A percentile compares a stretch with the other conserved stretches of the same genome.
Evolutionary conservation across 2,329 filamentous ascomycete genomes (phyloP).

Genomic region (Aspergillus awamori): DNA sequence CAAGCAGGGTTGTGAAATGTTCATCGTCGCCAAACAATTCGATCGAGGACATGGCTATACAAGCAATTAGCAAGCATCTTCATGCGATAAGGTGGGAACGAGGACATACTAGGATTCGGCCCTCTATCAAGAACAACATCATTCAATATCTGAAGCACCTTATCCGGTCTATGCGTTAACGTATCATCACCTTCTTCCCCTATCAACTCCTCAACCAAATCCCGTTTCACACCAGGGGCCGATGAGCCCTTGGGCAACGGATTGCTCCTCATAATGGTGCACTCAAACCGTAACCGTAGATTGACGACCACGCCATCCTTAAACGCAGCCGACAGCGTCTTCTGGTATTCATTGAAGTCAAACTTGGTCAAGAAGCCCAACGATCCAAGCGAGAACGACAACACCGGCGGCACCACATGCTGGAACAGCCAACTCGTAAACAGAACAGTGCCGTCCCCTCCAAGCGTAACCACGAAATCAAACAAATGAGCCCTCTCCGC

Average conservation of each 20-base stretch:
- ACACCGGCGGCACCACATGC: conserved; percentile 85
- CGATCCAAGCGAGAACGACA: conserved; percentile 89
- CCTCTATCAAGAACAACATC: conserved; percentile 96
- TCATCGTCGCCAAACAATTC: conserved; percentile 95
- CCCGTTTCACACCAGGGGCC: conserved; percentile 51
- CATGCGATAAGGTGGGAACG: background rate
- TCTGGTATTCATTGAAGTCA: conserved; percentile 75
- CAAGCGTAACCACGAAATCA: conserved; percentile 89
- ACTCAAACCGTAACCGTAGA: conserved; percentile 85
- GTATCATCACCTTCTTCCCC: conserved; percentile 83
- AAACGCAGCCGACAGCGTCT: conserved; percentile 72
- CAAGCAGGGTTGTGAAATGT: conserved; percentile 90
- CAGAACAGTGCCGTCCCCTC: conserved; percentile 94
- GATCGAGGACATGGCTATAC: conserved; percentile 79
- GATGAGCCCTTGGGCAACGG: conserved; percentile 33
- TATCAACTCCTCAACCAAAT: conserved; percentile 86
- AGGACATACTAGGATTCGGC: conserved; percentile 80
- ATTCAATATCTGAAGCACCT: conserved; percentile 88
- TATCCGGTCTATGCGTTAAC: conserved; percentile 81
- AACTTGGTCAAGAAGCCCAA: conserved; percentile 96
- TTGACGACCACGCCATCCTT: conserved; percentile 85
- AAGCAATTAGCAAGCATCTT: conserved; percentile 5
- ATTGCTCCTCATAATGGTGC: conserved; percentile 78
- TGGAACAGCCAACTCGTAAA: conserved; percentile 98
- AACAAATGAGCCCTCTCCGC: conserved; percentile 78